Evolutionary conservation across 176 grass and related monocot genomes (phyloP), one percentile per base, ranked within the genome.

Genomic region (Secale cereale): DNA sequence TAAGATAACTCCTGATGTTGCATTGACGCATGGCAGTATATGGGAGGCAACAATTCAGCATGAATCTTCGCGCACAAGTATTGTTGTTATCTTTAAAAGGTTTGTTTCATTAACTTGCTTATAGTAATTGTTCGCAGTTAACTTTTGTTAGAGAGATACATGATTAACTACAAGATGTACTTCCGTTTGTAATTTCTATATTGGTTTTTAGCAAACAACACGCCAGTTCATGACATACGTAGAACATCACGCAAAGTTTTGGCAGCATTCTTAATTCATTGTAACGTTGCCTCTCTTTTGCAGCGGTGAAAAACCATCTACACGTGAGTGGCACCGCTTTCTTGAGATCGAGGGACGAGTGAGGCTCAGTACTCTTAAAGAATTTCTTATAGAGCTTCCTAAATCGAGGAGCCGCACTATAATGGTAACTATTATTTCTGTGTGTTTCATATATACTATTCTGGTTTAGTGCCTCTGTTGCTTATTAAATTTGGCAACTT

Each of bases 311-410:
- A 93, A 90, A 83, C 81, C 89, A 84, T 90, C 88, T 36, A 91
- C 88, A 86, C 91, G 87, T 64, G 85, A 93, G 59, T 98, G 95
- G 89, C 37, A 54, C 36, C 82, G 37, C 86, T 81, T 88, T 87
- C 81, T 95, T 86, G 87, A 95, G 80, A 90, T 98, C 70, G 93
- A 93, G 71, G 92, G 92, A 84, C 90, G 61, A 88, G 91, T 98
- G 31, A 91, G 45, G 27, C 61, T 98, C 46, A 82, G 76, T 73
- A 85, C 37, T 54, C 88, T 98, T 83, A 61, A 94, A 78, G 89
- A 93, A 57, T 95, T 93, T 72, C 89, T 95, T 29, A 83, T 88
- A 74, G 86, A 98, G 15, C 85, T 95, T 70, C 91, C 92, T 65
- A 72, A 90, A 33, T 93, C 92, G 73, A 84, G 80, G 56, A 91